These are phyloP conservation scores for Sporisorium sorghi DNA, from an alignment of 1,284 basidiomycete species.

Conservation along the genomic window DNA sequence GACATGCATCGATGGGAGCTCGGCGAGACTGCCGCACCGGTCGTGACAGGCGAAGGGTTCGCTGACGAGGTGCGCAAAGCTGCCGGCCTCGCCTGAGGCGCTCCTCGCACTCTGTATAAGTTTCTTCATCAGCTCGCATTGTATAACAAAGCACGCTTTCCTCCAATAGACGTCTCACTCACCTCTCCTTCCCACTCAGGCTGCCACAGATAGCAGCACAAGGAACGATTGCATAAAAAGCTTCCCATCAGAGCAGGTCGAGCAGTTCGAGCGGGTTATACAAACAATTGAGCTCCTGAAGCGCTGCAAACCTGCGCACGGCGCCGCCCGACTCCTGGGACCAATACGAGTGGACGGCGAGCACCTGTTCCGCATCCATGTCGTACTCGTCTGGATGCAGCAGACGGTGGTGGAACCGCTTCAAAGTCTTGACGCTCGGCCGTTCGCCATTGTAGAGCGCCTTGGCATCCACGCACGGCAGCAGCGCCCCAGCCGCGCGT, in stretches of 20 bases:
- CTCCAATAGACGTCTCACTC: conserved; percentile 6
- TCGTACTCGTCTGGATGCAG: conserved; percentile 27
- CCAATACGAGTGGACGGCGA: conserved; percentile 35
- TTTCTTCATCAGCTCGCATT: conserved; percentile 6
- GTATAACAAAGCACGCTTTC: conserved; percentile 10
- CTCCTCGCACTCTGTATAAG: neutral
- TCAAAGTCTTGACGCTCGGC: conserved; percentile 18
- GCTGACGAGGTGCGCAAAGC: conserved; percentile 63
- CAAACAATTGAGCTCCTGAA: conserved; percentile 31
- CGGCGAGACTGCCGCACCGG: conserved; percentile 62
- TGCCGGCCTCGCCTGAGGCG: conserved; percentile 59
- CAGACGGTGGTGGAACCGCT: conserved; percentile 30
- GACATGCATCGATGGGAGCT: conserved; percentile 70
- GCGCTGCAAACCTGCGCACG: conserved; percentile 37
- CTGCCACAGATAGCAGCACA: too few relatives aligned
- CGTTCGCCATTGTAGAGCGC: conserved; percentile 28
- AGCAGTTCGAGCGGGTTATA: conserved; percentile 22
- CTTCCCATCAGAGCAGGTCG: conserved; percentile 21
- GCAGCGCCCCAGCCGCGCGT: conserved; percentile 22
- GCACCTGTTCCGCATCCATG: conserved; percentile 23
- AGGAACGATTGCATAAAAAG: neutral
- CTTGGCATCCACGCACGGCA: conserved; percentile 37
- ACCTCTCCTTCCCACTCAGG: neutral
- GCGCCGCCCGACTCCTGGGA: conserved; percentile 26
- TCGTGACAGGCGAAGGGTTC: conserved; percentile 36